phyloP scores from a whole-genome alignment of 495 filamentous ascomycete genomes.

The Penicillium arizonense region DNA sequence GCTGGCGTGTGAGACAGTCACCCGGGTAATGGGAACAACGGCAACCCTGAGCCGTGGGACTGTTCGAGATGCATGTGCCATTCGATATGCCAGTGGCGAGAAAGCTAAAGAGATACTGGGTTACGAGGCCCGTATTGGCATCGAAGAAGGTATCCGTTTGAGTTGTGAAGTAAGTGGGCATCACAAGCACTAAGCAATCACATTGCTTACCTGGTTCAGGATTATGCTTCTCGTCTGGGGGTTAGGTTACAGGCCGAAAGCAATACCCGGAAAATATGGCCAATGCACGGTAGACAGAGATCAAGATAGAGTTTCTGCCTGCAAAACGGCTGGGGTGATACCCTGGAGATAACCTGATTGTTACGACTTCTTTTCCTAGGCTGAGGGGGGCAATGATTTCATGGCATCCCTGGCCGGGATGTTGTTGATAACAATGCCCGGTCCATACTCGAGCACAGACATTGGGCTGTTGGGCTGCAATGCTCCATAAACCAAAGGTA shows the following conservation, averaged over 20 bases:
- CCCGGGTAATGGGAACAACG: slow-evolving; percentile 48
- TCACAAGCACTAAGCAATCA: neutral
- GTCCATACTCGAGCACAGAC: slow-evolving; percentile 3
- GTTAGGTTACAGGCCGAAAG: slow-evolving; percentile 18
- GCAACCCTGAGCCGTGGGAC: slow-evolving; percentile 56
- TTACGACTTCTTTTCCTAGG: slow-evolving; percentile 9
- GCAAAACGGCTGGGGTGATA: slow-evolving; percentile 7
- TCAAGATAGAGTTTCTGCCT: slow-evolving; percentile 13
- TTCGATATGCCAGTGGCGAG: slow-evolving; percentile 54
- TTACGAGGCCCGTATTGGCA: slow-evolving; percentile 54
- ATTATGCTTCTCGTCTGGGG: slow-evolving; percentile 39
- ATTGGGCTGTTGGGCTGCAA: slow-evolving; percentile 31
- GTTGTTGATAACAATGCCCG: neutral
- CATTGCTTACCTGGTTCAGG: slow-evolving; percentile 15
- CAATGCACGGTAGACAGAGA: neutral
- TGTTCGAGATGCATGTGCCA: slow-evolving; percentile 53
- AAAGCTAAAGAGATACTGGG: slow-evolving; percentile 58
- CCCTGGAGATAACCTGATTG: slow-evolving; percentile 12
- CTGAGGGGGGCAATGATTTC: neutral
- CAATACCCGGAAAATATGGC: neutral
- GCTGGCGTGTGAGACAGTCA: slow-evolving; percentile 46
- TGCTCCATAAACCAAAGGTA: slow-evolving; percentile 1
- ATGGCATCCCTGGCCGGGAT: neutral
- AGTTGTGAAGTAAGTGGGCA: slow-evolving; percentile 45
- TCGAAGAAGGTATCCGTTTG: slow-evolving; percentile 53